Evolutionary conservation across 2,329 filamentous ascomycete genomes (phyloP).

Genomic region (Trichoderma atrobrunneum): DNA sequence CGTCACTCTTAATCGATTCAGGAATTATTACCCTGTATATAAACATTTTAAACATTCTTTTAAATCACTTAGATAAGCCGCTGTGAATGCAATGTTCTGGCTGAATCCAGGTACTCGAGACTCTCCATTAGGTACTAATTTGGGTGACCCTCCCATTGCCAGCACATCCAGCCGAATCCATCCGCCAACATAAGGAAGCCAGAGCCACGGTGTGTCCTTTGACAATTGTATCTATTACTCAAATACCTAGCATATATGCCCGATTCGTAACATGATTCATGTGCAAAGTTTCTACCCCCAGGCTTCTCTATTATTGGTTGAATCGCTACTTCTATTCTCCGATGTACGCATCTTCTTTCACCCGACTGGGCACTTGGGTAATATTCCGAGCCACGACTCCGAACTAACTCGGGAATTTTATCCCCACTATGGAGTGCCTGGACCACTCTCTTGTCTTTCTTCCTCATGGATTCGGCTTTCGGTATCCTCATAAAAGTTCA

Average conservation of each 20-base stretch:
- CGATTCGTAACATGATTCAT: neutral
- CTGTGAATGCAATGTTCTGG: neutral
- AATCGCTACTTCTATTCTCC: neutral
- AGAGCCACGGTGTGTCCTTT: neutral
- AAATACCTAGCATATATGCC: neutral
- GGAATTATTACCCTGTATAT: too few species aligned
- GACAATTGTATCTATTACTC: neutral
- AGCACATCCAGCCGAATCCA: neutral
- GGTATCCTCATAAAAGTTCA: neutral
- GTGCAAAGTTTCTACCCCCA: neutral
- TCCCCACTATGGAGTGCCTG: neutral
- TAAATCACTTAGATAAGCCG: neutral
- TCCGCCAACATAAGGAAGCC: neutral
- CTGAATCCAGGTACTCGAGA: neutral
- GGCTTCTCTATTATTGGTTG: neutral
- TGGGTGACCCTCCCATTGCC: neutral
- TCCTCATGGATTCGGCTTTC: neutral
- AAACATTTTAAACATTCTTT: too few species aligned
- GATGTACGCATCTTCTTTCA: neutral
- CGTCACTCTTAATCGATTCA: accelerated
- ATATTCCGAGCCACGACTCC: neutral
- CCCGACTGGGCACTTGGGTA: neutral
- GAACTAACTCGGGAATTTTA: neutral
- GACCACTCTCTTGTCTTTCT: neutral
- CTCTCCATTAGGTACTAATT: neutral